These are phyloP conservation scores for Phaeoacremonium minimum DNA, from an alignment of 2,329 filamentous ascomycete genomes.

Conservation along the genomic window DNA sequence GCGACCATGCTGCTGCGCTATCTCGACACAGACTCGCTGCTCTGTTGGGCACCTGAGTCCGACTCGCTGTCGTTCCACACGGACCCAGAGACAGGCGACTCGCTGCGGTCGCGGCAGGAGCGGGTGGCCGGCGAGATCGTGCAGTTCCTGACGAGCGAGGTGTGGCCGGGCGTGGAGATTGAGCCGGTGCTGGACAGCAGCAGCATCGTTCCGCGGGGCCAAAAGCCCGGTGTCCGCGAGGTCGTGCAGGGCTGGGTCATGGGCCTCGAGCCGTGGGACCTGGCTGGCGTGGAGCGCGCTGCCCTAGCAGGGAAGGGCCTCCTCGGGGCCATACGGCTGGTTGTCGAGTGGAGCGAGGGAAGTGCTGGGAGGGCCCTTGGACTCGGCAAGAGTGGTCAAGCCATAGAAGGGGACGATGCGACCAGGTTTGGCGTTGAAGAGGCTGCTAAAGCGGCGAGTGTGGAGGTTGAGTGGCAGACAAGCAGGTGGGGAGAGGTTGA, in stretches of 20 bases:
- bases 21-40: constrained; percentile 83
- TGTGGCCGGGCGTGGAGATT: constrained; percentile 84
- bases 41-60: constrained; percentile 74
- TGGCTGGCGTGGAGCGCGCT: constrained; percentile 81
- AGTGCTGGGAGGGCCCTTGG: constrained; percentile 42
- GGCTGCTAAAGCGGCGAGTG: constrained; percentile 69
- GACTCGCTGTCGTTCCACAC: constrained; percentile 24
- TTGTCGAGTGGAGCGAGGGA: constrained; percentile 85
- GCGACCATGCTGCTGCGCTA: constrained; percentile 73
- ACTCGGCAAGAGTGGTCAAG: constrained; percentile 12
- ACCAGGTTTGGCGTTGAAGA: constrained; percentile 73
- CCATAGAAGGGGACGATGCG: constrained; percentile 19
- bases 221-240: constrained; percentile 70
- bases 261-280: constrained; percentile 70
- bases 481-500: constrained; percentile 94
- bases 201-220: constrained; percentile 70
- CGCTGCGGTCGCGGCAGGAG: constrained; percentile 69
- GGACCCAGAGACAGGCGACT: constrained; percentile 44
- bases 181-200: constrained; percentile 73
- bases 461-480: constrained; percentile 90
- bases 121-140: constrained; percentile 67
- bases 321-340: constrained; percentile 67
- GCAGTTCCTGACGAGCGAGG: constrained; percentile 61
- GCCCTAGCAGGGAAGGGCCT: constrained; percentile 85
- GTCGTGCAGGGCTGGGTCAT: constrained; percentile 75